Conservation (phyloP, 1,284 basidiomycete species). For the Boletus semigastroideus region DNA sequence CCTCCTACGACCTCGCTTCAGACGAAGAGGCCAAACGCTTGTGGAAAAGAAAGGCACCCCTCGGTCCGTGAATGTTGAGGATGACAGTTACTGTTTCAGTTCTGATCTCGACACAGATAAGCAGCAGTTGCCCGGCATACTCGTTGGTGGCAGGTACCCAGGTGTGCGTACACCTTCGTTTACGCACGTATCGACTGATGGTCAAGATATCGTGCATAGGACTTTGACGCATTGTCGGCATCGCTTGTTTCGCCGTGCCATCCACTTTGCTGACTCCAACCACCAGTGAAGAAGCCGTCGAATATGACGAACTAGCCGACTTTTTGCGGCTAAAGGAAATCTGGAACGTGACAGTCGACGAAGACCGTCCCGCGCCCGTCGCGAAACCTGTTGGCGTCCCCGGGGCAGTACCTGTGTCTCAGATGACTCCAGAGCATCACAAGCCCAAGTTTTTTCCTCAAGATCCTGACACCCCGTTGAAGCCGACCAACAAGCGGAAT, state of each 20-base stretch:
- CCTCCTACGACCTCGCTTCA: slow-evolving; percentile 78
- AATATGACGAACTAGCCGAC: slow-evolving; percentile 63
- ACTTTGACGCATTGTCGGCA: slow-evolving; percentile 56
- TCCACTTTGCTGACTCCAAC: slow-evolving; percentile 10
- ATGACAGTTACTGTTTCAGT: background rate
- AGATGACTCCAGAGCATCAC: slow-evolving; percentile 77
- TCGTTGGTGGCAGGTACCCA: slow-evolving; percentile 67
- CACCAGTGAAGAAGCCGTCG: slow-evolving; percentile 75
- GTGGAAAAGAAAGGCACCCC: slow-evolving; percentile 76
- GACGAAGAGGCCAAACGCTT: slow-evolving; percentile 76
- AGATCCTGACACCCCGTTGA: slow-evolving; percentile 48
- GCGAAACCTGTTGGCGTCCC: slow-evolving; percentile 72
- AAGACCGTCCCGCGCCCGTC: slow-evolving; percentile 47
- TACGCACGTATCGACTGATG: background rate
- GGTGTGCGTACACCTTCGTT: slow-evolving; percentile 42
- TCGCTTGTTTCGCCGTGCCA: slow-evolving; percentile 4
- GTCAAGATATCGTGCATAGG: slow-evolving; percentile 35
- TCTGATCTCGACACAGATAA: slow-evolving; percentile 51
- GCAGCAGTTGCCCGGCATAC: slow-evolving; percentile 76
- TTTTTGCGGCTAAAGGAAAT: slow-evolving; percentile 73
- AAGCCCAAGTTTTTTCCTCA: slow-evolving; percentile 54
- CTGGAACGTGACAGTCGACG: slow-evolving; percentile 60
- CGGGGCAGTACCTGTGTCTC: slow-evolving; percentile 65
- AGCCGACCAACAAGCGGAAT: slow-evolving; percentile 51
- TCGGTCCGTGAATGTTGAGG: slow-evolving; percentile 41